Conservation (phyloP, 768 basidiomycete species). For the Hericium alpestre region DNA sequence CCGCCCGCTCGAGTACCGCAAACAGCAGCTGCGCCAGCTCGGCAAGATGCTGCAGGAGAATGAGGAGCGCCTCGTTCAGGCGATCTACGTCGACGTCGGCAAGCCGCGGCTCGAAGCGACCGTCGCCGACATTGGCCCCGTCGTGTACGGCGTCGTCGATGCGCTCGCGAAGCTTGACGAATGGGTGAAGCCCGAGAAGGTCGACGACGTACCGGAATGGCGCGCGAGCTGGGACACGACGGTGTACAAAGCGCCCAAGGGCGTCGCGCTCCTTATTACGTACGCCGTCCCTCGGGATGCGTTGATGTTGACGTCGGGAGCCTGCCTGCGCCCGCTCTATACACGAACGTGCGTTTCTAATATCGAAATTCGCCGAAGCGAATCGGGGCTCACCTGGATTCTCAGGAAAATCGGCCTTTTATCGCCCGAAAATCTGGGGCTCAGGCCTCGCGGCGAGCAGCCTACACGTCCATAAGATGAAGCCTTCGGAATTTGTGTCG, state of each 20-base stretch:
- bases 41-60: constrained; percentile 19
- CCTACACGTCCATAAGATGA: too few relatives aligned
- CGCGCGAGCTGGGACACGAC: constrained; percentile 15
- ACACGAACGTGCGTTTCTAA: too few relatives aligned
- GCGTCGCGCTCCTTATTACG: constrained; percentile 15
- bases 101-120: constrained; percentile 14
- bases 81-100: constrained; percentile 15
- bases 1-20: constrained; percentile 16
- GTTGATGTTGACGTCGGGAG: too few relatives aligned
- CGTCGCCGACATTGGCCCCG: constrained; percentile 13
- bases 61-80: constrained; percentile 11
- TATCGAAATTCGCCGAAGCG: too few relatives aligned
- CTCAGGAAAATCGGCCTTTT: too few relatives aligned
- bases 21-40: constrained; percentile 17
- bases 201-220: constrained; percentile 1
- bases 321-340: too few relatives aligned
- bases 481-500: too few relatives aligned
- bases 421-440: too few relatives aligned
- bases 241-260: constrained; percentile 17
- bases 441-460: too few relatives aligned
- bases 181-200: constrained; percentile 16
- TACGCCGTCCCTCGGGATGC: constrained; percentile 6
- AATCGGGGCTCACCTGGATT: too few relatives aligned
- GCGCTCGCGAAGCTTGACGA: constrained; percentile 16
- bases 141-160: constrained; percentile 7